Base-by-base conservation (phyloP, 257 asterid species). In the Gentiana straminea region DNA sequence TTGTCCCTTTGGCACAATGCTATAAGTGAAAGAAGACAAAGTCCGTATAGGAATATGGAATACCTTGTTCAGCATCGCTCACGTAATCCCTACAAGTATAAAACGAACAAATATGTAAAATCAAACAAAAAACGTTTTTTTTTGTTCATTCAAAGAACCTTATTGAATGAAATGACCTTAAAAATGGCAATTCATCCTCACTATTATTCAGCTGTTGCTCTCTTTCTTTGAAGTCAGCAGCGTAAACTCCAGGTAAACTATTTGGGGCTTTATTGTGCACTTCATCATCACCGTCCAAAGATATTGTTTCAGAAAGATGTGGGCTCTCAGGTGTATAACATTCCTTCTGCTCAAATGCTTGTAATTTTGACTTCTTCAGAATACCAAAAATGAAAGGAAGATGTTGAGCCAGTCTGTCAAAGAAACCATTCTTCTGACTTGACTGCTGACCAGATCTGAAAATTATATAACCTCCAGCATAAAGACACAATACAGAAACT, bases 381-480 rank as follows among this genome's bases (percentile, higher is more conserved):
- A 87, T 70, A 65, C 80, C 79, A 65, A 81, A 81, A 63, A 91
- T 54, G 76, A 85, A 91, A 51, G 98, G 97, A 69, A 91, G 76
- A 75, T 65, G 90, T 52, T 70, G 84, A 51, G 84, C 93, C 61
- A 91, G 75, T 77, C 81, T 79, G 63, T 85, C 79, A 56, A 87
- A 77, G 65, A 91, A 71, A 79, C 84, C 81, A 51, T 67, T 83
- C 72, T 76, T 74, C 52, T 70, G 79, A 62, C 84, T 73, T 78
- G 79, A 48, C 73, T 68, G 75, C 67, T 59, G 75, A 58, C 59
- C 67, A 49, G 65, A 74, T 79, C 78, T 39, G 65, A 64, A 57
- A 74, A 57, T 67, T 64, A 71, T 34, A 54, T 37, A 13, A 38
- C 13, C 35, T n/a, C 9, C 35, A 13, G 11, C 53, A 49, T 13